These are phyloP conservation scores for Euphorbia corollata DNA, from an alignment of 441 rosid species.

Conservation along the genomic window DNA sequence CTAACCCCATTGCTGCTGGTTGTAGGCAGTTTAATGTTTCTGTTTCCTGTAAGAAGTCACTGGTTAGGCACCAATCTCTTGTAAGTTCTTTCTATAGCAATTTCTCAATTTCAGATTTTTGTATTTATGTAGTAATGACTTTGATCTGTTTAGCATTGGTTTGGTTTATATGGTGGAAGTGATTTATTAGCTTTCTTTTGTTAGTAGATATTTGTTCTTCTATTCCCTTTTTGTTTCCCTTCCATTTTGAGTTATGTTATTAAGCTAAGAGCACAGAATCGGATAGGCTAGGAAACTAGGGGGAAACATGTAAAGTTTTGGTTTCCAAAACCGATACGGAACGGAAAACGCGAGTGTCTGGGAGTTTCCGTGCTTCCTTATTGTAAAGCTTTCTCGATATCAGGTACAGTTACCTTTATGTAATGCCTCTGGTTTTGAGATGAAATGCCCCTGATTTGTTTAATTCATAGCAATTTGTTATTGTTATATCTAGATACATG, in stretches of 20 bases:
- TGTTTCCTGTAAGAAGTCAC: constrained; percentile 42
- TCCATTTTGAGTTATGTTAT: background rate
- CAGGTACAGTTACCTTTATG: background rate
- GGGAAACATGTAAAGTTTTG: no score
- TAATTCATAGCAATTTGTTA: no score
- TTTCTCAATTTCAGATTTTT: background rate
- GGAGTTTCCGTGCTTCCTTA: no score
- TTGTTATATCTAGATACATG: background rate
- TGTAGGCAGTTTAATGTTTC: constrained; percentile 23
- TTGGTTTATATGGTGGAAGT: background rate
- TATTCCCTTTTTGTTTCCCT: background rate
- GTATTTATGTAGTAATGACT: no score
- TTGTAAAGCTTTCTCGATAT: background rate
- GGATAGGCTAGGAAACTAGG: no score
- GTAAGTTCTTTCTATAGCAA: constrained; percentile 29
- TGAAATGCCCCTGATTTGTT: background rate
- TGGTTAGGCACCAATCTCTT: constrained; percentile 66
- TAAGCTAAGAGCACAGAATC: no score
- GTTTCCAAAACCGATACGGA: no score
- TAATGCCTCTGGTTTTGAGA: constrained; percentile 1
- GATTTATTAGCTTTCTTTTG: constrained; percentile 2
- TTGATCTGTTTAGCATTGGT: no score
- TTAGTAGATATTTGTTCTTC: background rate
- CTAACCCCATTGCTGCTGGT: constrained; percentile 39
- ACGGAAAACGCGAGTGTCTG: no score